These are phyloP conservation scores for Panaeolus papilionaceus DNA, from an alignment of 768 basidiomycete genomes.

Conservation along the genomic window DNA sequence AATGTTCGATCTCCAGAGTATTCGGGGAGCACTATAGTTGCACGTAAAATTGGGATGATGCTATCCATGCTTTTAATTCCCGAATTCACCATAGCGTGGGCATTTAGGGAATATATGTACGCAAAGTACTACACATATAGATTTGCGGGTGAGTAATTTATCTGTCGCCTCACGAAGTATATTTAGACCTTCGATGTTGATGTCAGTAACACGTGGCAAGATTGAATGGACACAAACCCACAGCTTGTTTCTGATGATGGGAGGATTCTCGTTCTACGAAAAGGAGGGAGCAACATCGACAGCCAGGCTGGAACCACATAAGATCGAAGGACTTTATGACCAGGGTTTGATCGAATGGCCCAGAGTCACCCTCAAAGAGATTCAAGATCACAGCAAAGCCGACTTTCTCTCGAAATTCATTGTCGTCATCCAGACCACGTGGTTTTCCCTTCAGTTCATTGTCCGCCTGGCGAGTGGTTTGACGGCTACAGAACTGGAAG, in stretches of 20 bases:
- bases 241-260: slow-evolving; percentile 28
- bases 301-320: background rate
- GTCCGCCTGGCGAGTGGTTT: slow-evolving; percentile 31
- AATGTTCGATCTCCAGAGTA: slow-evolving; percentile 7
- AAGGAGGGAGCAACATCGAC: slow-evolving; percentile 4
- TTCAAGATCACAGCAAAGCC: too few relatives aligned
- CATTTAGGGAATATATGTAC: slow-evolving; percentile 4
- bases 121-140: background rate
- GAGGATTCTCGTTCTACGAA: slow-evolving; percentile 31
- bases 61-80: slow-evolving; percentile 12
- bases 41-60: slow-evolving; percentile 13
- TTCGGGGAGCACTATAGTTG: background rate
- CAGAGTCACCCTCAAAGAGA: too few relatives aligned
- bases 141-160: background rate
- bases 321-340: slow-evolving; percentile 22
- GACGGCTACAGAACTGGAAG: slow-evolving; percentile 39
- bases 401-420: too few relatives aligned
- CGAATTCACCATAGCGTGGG: slow-evolving; percentile 15
- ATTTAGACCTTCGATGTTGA: background rate
- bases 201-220: background rate
- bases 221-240: slow-evolving; percentile 15
- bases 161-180: background rate
- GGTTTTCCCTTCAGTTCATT: slow-evolving; percentile 32
- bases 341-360: slow-evolving; percentile 20
- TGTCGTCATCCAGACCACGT: too few relatives aligned